These are phyloP conservation scores for Mortierella sp. DNA, from an alignment of 371 early-diverging fungal species.

Conservation along the genomic window DNA sequence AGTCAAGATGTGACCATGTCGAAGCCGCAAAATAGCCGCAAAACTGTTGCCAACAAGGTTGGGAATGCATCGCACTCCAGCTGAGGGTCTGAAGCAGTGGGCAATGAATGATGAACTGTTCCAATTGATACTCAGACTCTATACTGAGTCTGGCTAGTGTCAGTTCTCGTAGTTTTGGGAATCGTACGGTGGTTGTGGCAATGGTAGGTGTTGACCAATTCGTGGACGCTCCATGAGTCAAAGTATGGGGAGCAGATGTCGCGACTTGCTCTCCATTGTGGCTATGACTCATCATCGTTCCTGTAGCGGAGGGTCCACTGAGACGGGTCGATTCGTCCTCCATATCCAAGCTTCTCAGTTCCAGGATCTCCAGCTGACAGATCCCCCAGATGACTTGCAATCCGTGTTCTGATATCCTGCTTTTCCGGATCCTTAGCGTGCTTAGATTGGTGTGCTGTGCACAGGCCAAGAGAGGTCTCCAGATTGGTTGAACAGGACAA, in stretches of 20 bases:
- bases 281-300: too few species aligned
- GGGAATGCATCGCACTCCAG: not conserved
- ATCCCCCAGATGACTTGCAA: conserved; percentile 13
- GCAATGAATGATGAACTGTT: conserved; percentile 7
- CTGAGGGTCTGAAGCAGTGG: conserved; percentile 3
- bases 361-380: too few species aligned
- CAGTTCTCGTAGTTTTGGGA: conserved; percentile 14
- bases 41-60: not conserved
- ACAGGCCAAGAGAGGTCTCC: not conserved
- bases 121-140: not conserved
- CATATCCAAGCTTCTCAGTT: too few species aligned
- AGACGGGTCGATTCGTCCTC: too few species aligned
- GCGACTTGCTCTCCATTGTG: too few species aligned
- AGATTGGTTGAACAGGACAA: not conserved
- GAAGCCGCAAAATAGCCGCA: not conserved
- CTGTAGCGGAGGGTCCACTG: too few species aligned
- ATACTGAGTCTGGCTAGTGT: not conserved
- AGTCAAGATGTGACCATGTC: conserved; percentile 16
- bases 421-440: conserved; percentile 1
- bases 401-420: conserved; percentile 10
- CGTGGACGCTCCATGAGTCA: too few species aligned
- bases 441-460: not conserved
- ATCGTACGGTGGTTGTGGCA: not conserved
- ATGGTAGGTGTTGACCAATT: too few species aligned
- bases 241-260: not conserved